Percentiles rank a stretch among this genome's conserved stretches.
Evolutionary conservation across 202 grass and related monocot species (phyloP).

Genomic region (Dendrocalamus latiflorus): DNA sequence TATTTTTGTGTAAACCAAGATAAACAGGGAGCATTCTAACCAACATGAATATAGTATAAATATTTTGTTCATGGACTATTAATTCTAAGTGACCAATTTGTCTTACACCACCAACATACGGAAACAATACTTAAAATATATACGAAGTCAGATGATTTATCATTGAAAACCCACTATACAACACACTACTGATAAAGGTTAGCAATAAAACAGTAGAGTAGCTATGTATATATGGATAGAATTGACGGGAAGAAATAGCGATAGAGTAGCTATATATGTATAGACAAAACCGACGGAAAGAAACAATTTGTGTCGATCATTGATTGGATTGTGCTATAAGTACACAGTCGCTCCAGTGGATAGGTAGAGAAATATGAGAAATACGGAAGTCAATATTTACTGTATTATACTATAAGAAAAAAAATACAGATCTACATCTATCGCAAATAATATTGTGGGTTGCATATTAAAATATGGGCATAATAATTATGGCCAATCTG

Average conservation of each 20-base stretch:
- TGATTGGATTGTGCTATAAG: background rate
- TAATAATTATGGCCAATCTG: background rate
- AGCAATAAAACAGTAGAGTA: background rate
- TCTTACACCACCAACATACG: background rate
- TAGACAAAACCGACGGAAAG: background rate
- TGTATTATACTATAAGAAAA: background rate
- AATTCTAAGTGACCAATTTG: background rate
- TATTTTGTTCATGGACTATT: background rate
- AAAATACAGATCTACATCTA: background rate
- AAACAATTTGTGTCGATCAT: background rate
- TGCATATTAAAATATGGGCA: background rate
- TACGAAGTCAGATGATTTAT: background rate
- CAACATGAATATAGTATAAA: background rate
- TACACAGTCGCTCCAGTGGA: background rate
- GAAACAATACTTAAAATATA: background rate
- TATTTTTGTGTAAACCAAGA: background rate
- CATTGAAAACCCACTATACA: background rate
- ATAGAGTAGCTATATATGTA: too few relatives aligned
- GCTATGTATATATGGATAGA: background rate
- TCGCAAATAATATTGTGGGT: background rate
- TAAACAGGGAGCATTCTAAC: background rate
- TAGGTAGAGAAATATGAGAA: background rate
- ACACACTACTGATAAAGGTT: background rate
- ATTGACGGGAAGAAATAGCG: background rate
- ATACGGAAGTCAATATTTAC: too few relatives aligned